Base-by-base conservation (phyloP, 2,329 filamentous ascomycete genomes). In the Lasiodiplodia hormozganensis region DNA sequence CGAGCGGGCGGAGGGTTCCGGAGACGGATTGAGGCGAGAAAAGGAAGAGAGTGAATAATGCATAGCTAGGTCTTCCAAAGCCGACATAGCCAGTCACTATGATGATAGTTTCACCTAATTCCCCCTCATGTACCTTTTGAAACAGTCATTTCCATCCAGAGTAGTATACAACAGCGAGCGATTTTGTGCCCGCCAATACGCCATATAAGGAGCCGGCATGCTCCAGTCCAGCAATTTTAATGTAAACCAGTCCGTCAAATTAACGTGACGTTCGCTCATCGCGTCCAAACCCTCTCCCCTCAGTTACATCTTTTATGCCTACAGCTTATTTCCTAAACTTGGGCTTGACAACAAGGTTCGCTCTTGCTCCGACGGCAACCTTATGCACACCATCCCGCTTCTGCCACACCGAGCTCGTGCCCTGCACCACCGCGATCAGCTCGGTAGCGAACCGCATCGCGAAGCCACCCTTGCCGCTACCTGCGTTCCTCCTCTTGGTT, bases 381-480 rank as follows among this genome's bases (percentile, higher is more conserved):
- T 94, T 96, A 82, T 99, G 96, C 68, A 96, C 82, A 71, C 85
- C 82, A 72, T 87, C 85, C 73, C 96, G 87, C 84, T 88, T 90
- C 52, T 97, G 93, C 96, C 96, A 99, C 57, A 93, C 90, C 28
- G 81, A 78, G 72, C 93, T 96, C 74, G 88, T 88, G 38, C 96
- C 96, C 84, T 98, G 94, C 11, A 96, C 90, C 31, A 98, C 92
- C 43, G 91, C 87, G 67, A 98, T 86, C 70, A 98, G 84, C 85
- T 97, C 95, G 77, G 95, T 90, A 1, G 93, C 94, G 70, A 98
- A 87, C 67, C 92, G 86, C 74, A 90, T 85, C 12, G 93, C 90
- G 76, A 97, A 91, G 79, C 90, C 89, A 71, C 86, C 86, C 69
- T 87, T 87, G 8, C 92, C 92, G 75, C 88, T 92, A 23, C 90